These are phyloP conservation scores for Phialophora tarda DNA, from an alignment of 2,329 filamentous ascomycete genomes.

Conservation along the genomic window DNA sequence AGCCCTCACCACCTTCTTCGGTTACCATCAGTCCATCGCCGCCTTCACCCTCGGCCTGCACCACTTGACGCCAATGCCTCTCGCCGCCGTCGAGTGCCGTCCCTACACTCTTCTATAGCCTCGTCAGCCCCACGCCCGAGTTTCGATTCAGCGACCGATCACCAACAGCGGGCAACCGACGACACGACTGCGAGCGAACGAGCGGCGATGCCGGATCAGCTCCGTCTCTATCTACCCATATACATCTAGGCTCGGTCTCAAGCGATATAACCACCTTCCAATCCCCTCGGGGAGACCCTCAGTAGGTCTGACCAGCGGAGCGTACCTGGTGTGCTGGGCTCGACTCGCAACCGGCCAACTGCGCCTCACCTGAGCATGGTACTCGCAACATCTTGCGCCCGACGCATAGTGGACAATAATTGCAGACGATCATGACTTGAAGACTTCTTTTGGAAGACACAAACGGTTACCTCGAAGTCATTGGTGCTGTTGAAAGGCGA, in stretches of 20 bases:
- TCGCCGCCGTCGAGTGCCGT: constrained; percentile 1
- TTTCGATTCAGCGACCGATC: constrained; percentile 4
- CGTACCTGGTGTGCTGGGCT: background rate
- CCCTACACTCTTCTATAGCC: background rate
- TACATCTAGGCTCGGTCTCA: constrained; percentile 2
- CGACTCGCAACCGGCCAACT: constrained; percentile 2
- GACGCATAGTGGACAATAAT: constrained; percentile 18
- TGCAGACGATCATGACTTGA: constrained; percentile 28
- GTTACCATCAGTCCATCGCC: constrained; percentile 3
- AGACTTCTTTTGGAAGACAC: constrained; percentile 8
- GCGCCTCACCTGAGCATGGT: constrained; percentile 30
- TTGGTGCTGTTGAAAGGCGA: constrained; percentile 15
- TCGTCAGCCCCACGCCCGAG: background rate
- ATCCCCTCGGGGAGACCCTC: background rate
- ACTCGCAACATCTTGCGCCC: constrained; percentile 24
- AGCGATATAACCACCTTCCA: background rate
- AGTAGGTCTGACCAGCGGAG: background rate
- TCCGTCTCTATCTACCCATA: constrained; percentile 1
- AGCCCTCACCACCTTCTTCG: constrained; percentile 12
- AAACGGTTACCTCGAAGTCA: constrained; percentile 9
- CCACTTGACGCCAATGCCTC: background rate
- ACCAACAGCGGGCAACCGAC: background rate
- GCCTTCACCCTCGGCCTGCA: constrained; percentile 3
- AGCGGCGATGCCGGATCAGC: constrained; percentile 23
- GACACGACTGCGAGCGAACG: constrained; percentile 5